A percentile compares a stretch with the other conserved stretches of the same genome.
Evolutionary conservation across 306 rosid species (phyloP).

Genomic region (Neltuma alba): DNA sequence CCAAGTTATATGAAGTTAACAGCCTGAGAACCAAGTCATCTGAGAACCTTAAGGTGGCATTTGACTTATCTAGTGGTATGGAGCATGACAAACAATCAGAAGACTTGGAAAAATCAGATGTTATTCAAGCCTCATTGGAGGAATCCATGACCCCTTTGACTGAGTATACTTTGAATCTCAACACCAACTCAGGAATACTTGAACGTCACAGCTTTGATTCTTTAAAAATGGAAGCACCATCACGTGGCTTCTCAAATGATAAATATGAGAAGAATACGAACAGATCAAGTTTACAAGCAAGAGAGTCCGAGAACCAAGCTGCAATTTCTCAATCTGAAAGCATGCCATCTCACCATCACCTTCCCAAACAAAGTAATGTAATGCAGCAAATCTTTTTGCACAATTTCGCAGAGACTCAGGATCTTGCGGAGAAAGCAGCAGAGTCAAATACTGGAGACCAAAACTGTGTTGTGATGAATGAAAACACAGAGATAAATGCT

Average conservation of each 20-base stretch:
- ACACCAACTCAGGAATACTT: slow-evolving; percentile 44
- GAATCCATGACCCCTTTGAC: slow-evolving; percentile 44
- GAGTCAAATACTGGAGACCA: slow-evolving; percentile 40
- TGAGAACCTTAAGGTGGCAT: slow-evolving; percentile 41
- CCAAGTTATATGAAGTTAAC: slow-evolving; percentile 44
- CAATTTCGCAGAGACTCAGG: slow-evolving; percentile 44
- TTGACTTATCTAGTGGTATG: slow-evolving; percentile 31
- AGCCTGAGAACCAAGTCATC: slow-evolving; percentile 37
- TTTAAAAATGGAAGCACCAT: slow-evolving; percentile 45
- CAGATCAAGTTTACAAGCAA: slow-evolving; percentile 50
- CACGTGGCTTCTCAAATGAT: slow-evolving; percentile 47
- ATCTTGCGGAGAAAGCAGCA: slow-evolving; percentile 40
- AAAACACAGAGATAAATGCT: slow-evolving; percentile 51
- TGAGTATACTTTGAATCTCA: slow-evolving; percentile 38
- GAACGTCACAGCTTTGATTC: slow-evolving; percentile 51
- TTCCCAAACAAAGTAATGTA: slow-evolving; percentile 36
- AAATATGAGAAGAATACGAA: slow-evolving; percentile 47
- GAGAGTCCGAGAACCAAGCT: slow-evolving; percentile 52
- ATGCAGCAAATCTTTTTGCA: slow-evolving; percentile 28
- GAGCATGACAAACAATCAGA: slow-evolving; percentile 43
- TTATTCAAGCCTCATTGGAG: slow-evolving; percentile 39
- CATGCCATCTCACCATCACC: slow-evolving; percentile 36
- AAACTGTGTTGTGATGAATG: slow-evolving; percentile 44
- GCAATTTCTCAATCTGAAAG: slow-evolving; percentile 43
- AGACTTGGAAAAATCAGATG: slow-evolving; percentile 43